Evolutionary conservation across 495 filamentous ascomycete genomes (phyloP), one percentile per base, ranked within the genome.

Genomic region (Hypoxylon lienhwacheense): DNA sequence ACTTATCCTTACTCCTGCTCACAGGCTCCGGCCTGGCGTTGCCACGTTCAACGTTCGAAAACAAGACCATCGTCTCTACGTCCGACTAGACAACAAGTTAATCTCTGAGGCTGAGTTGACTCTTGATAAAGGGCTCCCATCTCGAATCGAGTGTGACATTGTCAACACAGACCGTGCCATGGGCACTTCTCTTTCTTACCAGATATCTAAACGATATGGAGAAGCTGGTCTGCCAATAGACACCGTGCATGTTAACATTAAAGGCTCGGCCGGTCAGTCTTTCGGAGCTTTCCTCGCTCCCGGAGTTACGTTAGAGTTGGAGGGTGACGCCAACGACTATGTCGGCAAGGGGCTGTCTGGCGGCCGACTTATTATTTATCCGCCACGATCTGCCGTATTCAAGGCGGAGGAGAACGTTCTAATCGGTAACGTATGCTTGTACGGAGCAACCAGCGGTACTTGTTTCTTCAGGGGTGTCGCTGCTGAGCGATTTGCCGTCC

Each of bases 1-100:
- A 7, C 85, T 97, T 36, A 96, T 99, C 63, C 81, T 99, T 21
- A 99, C 93, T 0, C 93, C 93, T 4, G 93, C 93, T 31, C 95
- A 99, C 69, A 93, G 89, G 43, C 88, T 99, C 24, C 88, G 93
- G 42, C 95, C 95, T 26, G 92, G 92, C 55, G 95, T 99, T 48
- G 91, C 93, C 19, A 97, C 92, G 4, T 97, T 96, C 84, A 97
- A 99, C 63, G 93, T 97, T 42, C 88, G 93, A 69, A 97, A 96
- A 80, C 93, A 99, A 72, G 93, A 99, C 62, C 93, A 99, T 63
- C 81, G 84, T 52, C 84, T 99, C 25, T 91, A 97, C 71, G 85
- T 89, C 51, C 90, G 93, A 61, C 83, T 99, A 3, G 93, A 99
- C 70, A 99, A 99, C 77, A 97, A 97, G 77, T 81, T 99, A 41